Evolutionary conservation across 345 rosid species (phyloP), one percentile per base, ranked within the genome.

Genomic region (Arabidopsis arenosa): DNA sequence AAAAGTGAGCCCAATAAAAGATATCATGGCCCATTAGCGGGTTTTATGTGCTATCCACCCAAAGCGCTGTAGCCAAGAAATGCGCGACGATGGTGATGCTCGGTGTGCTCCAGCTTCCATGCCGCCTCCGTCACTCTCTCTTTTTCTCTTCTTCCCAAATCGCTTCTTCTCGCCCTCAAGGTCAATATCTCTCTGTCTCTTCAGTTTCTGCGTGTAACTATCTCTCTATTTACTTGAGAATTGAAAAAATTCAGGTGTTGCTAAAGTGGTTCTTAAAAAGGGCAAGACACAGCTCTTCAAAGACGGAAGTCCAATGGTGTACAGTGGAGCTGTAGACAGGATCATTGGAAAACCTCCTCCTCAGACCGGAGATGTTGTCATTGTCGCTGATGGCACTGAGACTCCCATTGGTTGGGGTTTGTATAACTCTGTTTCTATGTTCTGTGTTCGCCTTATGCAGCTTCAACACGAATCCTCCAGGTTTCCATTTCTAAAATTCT

Each of bases 251-350:
- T 53, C 30, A 88, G 95, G 91, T 59, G 72, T 90, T 66, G 85
- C 97, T 13, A 94, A 89, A 83, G 96, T 94, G 81, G 95, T 94
- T 33, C 83, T 94, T 39, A 94, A 90, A 70, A 94, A 92, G 73
- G 98, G 98, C 52, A 92, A 90, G 79, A 83, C 93, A 48, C 96
- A 94, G 75, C 81, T 94, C 33, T 94, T 94, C 63, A 92, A 89
- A 82, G 90, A 88, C 39, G 98, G 96, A 55, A 90, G 85, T 45
- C 97, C 98, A 26, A 94, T 90, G 97, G 96, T 88, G 12, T 94
- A 87, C 61, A 90, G 95, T 78, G 93, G 97, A 79, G 95, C 95
- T 6, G 87, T 94, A 12, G 97, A 94, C 74, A 85, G 97, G 79
- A 86, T 94, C 75, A 84, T 88, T 6, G 95, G 97, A 45, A 85